These are phyloP conservation scores for Mucor racemosus DNA, from an alignment of 371 early-diverging fungal genomes.

Conservation along the genomic window DNA sequence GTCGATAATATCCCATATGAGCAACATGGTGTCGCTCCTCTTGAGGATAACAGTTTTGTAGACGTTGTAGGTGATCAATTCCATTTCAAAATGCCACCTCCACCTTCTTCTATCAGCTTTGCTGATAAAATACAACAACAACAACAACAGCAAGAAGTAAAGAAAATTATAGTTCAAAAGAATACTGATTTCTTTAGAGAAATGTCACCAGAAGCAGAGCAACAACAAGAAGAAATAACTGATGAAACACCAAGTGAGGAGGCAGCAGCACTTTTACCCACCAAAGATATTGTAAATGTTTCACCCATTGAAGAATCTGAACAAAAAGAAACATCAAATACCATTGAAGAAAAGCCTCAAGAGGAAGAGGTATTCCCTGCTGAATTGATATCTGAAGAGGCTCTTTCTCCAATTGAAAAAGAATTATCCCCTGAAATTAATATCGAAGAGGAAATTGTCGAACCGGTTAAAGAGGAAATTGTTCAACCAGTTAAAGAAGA, in stretches of 20 bases:
- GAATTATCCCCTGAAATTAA: constrained; percentile 17
- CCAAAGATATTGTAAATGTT: not conserved
- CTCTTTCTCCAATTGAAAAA: constrained; percentile 18
- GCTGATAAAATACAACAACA: not conserved
- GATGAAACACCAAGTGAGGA: not conserved
- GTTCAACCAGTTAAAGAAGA: not conserved
- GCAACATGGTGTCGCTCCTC: constrained; percentile 37
- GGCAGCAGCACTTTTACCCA: not conserved
- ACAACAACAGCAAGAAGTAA: constrained; percentile 5
- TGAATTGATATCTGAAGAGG: constrained; percentile 18
- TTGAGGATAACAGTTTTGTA: constrained; percentile 40
- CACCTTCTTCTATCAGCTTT: constrained; percentile 10
- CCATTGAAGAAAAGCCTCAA: not conserved
- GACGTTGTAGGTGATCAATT: constrained; percentile 48
- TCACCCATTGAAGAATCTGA: not conserved
- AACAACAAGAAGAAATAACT: not conserved
- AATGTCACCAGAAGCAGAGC: constrained; percentile 22
- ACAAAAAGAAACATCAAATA: not conserved
- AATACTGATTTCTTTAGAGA: constrained; percentile 14
- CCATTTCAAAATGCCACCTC: constrained; percentile 29
- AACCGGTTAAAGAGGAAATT: not conserved
- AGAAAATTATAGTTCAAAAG: not conserved
- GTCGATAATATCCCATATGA: constrained; percentile 41
- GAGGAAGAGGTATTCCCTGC: constrained; percentile 15
- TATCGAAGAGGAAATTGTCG: not conserved